phyloP scores from a whole-genome alignment of 371 early-diverging fungal species.

The Circinella umbellata region DNA sequence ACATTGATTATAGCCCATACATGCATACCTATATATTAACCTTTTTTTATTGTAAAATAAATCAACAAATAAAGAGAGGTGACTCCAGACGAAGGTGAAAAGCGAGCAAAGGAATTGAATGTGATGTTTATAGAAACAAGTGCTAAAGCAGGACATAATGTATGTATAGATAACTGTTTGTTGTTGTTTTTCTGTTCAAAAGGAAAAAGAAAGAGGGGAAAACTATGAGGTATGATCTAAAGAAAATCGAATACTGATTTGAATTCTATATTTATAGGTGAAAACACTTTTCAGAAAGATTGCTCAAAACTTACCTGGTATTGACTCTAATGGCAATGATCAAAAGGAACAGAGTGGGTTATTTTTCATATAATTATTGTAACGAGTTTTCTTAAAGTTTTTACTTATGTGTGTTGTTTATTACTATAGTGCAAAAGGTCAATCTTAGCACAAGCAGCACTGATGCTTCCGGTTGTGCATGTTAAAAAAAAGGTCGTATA shows the following conservation, averaged over 20 bases:
- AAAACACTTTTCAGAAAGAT: constrained; percentile 95
- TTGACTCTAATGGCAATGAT: constrained; percentile 59
- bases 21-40: background rate
- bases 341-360: constrained; percentile 47
- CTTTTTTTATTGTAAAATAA: no score
- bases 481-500: constrained; percentile 18
- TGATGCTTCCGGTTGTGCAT: constrained; percentile 43
- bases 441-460: constrained; percentile 27
- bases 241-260: background rate
- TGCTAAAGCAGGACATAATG: constrained; percentile 97
- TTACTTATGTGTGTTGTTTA: no score
- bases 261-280: constrained; percentile 39
- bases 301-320: constrained; percentile 95
- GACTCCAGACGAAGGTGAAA: constrained; percentile 94
- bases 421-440: constrained; percentile 40
- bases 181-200: no score
- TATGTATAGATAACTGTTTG: constrained; percentile 4
- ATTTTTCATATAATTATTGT: background rate
- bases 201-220: no score
- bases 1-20: no score
- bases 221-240: no score
- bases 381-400: no score
- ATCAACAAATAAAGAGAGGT: constrained; percentile 74
- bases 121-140: constrained; percentile 97
- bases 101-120: constrained; percentile 90